Conservation (phyloP, 2,329 filamentous ascomycete genomes). For the Colletotrichum tropicicola region DNA sequence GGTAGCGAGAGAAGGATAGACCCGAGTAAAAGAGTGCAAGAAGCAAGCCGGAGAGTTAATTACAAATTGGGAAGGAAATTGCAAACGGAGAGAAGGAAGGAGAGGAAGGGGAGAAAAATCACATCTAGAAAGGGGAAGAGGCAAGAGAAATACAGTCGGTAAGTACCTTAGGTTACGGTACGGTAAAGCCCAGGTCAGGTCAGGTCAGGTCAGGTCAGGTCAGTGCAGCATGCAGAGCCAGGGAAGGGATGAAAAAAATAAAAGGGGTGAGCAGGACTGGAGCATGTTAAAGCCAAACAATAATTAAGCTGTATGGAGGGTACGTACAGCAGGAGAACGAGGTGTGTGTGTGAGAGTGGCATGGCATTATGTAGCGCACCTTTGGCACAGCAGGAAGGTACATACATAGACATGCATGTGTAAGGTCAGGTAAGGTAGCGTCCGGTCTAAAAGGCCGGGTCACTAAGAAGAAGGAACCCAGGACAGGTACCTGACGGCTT, state of each 20-base stretch:
- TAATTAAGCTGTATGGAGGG: slow-evolving; percentile 27
- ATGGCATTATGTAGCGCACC: not conserved
- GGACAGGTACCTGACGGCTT: not conserved
- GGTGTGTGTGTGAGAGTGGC: not conserved
- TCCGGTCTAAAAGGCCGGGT: not conserved
- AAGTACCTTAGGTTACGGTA: slow-evolving; percentile 5
- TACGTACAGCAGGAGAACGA: not conserved
- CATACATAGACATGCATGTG: slow-evolving; percentile 10
- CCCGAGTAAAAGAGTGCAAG: slow-evolving; percentile 10
- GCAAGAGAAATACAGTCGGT: slow-evolving; percentile 31
- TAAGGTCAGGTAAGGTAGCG: not conserved
- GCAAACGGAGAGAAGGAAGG: slow-evolving; percentile 26
- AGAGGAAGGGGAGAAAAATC: slow-evolving; percentile 6
- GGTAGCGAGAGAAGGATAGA: slow-evolving; percentile 8
- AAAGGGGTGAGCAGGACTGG: slow-evolving; percentile 20
- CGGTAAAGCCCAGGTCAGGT: slow-evolving; percentile 22
- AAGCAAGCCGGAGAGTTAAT: slow-evolving; percentile 20
- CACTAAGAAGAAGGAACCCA: not conserved
- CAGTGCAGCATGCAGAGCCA: slow-evolving; percentile 27
- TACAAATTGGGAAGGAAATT: slow-evolving; percentile 31
- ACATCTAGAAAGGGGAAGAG: slow-evolving; percentile 25
- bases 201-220: slow-evolving; percentile 21
- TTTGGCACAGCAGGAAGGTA: not conserved
- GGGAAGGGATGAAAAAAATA: slow-evolving; percentile 27
- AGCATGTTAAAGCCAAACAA: slow-evolving; percentile 31